Base-by-base conservation (phyloP, 1,284 basidiomycete genomes). In the Cutaneotrichosporon sp. region DNA sequence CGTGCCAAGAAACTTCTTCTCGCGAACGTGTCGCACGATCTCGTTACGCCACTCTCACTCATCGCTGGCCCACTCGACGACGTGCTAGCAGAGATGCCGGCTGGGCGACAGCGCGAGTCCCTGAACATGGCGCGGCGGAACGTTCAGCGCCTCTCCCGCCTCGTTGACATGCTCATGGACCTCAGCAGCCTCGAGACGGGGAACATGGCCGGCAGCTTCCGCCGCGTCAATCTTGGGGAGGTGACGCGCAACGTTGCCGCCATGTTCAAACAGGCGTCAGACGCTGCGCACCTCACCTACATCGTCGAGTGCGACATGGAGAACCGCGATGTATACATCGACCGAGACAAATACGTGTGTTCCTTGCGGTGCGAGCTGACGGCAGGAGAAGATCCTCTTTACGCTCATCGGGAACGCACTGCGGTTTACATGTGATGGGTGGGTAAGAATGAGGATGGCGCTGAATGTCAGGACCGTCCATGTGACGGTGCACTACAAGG, bases 351-450 rank as follows among this genome's bases (percentile, higher is more conserved):
- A 36, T 82, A 80, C 78, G 72, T 73, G 56, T 7, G 71, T 69
- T n/a, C 7, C 10, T 8, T 21, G 14, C 5, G 18, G n/a, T 26
- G 13, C 47, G 22, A 1, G 18, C 30, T 42, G 34, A 51, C 52
- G 21, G 32, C 57, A 73, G 72, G 82, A 83, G 61, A 83, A 82
- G 68, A 76, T 82, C 63, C 67, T 80, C 16, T 81, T 77, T 72
- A 81, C 80, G 58, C 68, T 82, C 2, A 70, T 81, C 56, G 76
- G 75, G 4, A 82, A 82, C 64, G 79, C 77, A 5, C 65, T 80
- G 65, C 78, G 79, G 68, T 79, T 78, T 60, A 80, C 79, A 0
- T 63, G 73, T 65, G 36, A 62, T 9, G 79, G 78, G 21, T 65
- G 47, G 0, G 71, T 70, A 36, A 8, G 7, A 14, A 40, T 21